Conservation (phyloP, 805 yeast genomes). For the Candida railenensis region DNA sequence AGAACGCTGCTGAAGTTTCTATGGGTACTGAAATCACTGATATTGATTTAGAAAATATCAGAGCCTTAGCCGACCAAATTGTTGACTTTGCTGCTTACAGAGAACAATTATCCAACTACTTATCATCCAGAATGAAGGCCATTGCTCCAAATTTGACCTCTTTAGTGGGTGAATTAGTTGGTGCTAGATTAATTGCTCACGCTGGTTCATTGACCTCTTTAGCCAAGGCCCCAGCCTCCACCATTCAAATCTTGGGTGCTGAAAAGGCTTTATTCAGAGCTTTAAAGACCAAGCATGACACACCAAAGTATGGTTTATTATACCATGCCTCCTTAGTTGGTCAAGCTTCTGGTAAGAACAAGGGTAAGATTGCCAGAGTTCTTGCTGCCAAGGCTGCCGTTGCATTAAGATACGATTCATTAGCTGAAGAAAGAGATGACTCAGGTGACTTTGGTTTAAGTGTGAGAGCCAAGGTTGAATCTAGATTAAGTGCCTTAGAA, state of each 20-base stretch:
- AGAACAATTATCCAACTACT: conserved; percentile 90
- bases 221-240: conserved; percentile 98
- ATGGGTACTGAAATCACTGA: conserved; percentile 99
- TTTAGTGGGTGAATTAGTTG: conserved; percentile 95
- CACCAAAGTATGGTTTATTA: conserved; percentile 96
- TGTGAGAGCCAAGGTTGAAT: conserved; percentile 90
- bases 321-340: conserved; percentile 98
- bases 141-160: conserved; percentile 97
- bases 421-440: conserved; percentile 96
- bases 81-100: conserved; percentile 95
- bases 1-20: conserved; percentile 96
- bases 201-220: conserved; percentile 92
- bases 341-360: conserved; percentile 96
- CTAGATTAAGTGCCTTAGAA: conserved; percentile 90
- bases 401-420: conserved; percentile 92
- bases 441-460: conserved; percentile 90
- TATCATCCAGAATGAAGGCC: conserved; percentile 95
- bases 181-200: conserved; percentile 97
- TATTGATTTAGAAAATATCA: conserved; percentile 82
- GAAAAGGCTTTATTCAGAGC: conserved; percentile 99
- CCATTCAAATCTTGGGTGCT: conserved; percentile 97
- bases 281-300: conserved; percentile 95
- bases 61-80: conserved; percentile 91
- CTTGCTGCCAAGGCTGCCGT: conserved; percentile 98
- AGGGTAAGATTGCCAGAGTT: conserved; percentile 98